Evolutionary conservation across 1,139 yeast species (phyloP).

Genomic region (Zygoascus meyerae): DNA sequence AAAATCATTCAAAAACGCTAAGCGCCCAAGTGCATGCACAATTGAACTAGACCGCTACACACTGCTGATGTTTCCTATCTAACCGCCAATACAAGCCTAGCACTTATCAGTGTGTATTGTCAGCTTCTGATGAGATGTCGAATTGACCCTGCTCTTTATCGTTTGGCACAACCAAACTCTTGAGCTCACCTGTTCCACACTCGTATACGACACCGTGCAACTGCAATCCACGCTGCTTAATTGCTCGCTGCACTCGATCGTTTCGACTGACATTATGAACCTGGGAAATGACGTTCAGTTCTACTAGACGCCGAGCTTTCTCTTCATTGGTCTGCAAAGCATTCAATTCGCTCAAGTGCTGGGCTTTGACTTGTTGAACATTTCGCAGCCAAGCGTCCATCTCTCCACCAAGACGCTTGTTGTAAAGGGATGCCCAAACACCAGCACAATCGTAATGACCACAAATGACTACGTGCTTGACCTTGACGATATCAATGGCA

Average conservation of each 20-base stretch:
- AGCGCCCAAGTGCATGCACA: no score
- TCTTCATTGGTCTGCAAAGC: slow-evolving; percentile 35
- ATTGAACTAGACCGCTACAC: no score
- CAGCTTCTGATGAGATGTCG: neutral
- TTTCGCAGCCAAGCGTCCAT: slow-evolving; percentile 76
- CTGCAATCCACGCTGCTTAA: slow-evolving; percentile 65
- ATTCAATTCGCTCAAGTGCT: slow-evolving; percentile 40
- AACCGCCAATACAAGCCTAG: no score
- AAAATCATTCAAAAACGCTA: no score
- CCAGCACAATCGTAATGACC: slow-evolving; percentile 99
- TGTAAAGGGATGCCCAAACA: slow-evolving; percentile 75
- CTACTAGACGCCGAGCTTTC: slow-evolving; percentile 63
- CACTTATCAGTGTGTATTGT: no score
- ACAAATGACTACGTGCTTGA: slow-evolving; percentile 77
- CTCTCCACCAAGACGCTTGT: slow-evolving; percentile 65
- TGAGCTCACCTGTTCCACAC: slow-evolving; percentile 69
- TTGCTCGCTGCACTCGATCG: slow-evolving; percentile 69
- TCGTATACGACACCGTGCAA: slow-evolving; percentile 88
- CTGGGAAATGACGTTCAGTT: slow-evolving; percentile 68
- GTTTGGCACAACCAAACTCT: slow-evolving; percentile 13
- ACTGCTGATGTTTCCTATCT: no score
- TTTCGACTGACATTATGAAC: slow-evolving; percentile 54
- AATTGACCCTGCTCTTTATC: neutral
- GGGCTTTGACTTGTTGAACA: slow-evolving; percentile 63
- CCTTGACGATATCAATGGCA: slow-evolving; percentile 82